phyloP scores from a whole-genome alignment of 768 basidiomycete genomes.

The Chiua virens region DNA sequence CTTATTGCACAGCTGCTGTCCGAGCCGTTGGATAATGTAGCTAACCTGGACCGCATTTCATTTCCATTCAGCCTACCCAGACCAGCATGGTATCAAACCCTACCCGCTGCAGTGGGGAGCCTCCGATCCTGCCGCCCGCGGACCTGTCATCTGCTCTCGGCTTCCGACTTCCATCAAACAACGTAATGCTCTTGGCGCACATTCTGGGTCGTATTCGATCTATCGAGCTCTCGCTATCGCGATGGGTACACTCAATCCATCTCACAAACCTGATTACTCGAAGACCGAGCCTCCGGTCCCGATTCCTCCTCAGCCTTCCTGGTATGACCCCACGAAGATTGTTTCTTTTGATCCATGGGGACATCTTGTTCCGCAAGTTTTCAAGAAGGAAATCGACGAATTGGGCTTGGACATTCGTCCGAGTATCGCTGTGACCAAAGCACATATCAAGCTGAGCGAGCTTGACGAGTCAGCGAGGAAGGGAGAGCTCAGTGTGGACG shows the following conservation, averaged over 20 bases:
- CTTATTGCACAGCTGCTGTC: conserved; percentile 5
- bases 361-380: conserved; percentile 77
- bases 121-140: conserved; percentile 58
- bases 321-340: conserved; percentile 78
- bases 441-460: conserved; percentile 94
- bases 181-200: conserved; percentile 92
- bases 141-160: conserved; percentile 87
- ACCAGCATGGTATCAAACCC: conserved; percentile 85
- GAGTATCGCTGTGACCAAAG: conserved; percentile 89
- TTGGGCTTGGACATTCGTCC: conserved; percentile 83
- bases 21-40: conserved; percentile 1
- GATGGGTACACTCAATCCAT: conserved; percentile 76
- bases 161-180: conserved; percentile 82
- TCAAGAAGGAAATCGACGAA: conserved; percentile 57
- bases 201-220: conserved; percentile 91
- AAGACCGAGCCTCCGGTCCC: conserved; percentile 83
- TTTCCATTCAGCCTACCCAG: conserved; percentile 69
- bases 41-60: conserved; percentile 22
- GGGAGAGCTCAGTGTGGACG: conserved; percentile 77
- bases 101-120: conserved; percentile 84
- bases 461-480: conserved; percentile 77
- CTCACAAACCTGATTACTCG: conserved; percentile 80
- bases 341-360: conserved; percentile 95
- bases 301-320: conserved; percentile 74
- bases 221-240: conserved; percentile 93